phyloP scores from a whole-genome alignment of 2,329 filamentous ascomycete species.

The Anthostomella pinea region DNA sequence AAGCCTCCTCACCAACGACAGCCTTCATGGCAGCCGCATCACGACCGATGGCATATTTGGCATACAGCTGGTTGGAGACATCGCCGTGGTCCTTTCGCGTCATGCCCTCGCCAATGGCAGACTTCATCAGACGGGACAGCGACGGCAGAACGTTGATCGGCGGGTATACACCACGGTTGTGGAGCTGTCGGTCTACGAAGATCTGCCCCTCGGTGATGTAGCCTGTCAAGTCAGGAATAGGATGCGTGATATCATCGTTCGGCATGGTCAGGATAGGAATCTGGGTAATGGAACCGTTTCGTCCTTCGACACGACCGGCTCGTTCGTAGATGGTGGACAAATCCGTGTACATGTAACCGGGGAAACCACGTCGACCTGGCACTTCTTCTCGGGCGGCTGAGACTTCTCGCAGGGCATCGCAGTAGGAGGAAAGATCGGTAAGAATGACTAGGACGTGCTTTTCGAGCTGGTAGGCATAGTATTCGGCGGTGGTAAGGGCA shows the following conservation, averaged over 20 bases:
- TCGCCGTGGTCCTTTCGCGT: constrained; percentile 96
- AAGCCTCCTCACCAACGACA: constrained; percentile 95
- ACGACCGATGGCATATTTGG: constrained; percentile 98
- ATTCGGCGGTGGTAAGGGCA: constrained; percentile 95
- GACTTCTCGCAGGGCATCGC: constrained; percentile 97
- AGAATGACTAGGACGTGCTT: constrained; percentile 99
- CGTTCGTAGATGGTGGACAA: constrained; percentile 99
- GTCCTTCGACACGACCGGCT: constrained; percentile 92
- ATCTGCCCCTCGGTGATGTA: constrained; percentile 99
- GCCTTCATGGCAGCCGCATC: constrained; percentile 99
- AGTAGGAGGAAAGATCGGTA: constrained; percentile 96
- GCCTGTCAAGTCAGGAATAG: constrained; percentile 96
- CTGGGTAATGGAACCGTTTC: constrained; percentile 98
- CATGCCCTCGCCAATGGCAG: constrained; percentile 95
- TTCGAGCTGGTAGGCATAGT: constrained; percentile 99
- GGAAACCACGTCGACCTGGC: constrained; percentile 97
- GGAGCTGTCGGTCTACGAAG: constrained; percentile 87
- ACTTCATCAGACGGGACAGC: constrained; percentile 99
- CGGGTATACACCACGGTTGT: constrained; percentile 97
- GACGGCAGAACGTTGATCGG: constrained; percentile 98
- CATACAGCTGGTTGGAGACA: constrained; percentile 98
- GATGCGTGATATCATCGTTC: constrained; percentile 99
- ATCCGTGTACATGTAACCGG: constrained; percentile 99
- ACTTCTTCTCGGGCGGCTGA: constrained; percentile 98
- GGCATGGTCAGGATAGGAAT: constrained; percentile 99